phyloP scores from a whole-genome alignment of 257 asterid genomes.

The Solanum ossicruentum region DNA sequence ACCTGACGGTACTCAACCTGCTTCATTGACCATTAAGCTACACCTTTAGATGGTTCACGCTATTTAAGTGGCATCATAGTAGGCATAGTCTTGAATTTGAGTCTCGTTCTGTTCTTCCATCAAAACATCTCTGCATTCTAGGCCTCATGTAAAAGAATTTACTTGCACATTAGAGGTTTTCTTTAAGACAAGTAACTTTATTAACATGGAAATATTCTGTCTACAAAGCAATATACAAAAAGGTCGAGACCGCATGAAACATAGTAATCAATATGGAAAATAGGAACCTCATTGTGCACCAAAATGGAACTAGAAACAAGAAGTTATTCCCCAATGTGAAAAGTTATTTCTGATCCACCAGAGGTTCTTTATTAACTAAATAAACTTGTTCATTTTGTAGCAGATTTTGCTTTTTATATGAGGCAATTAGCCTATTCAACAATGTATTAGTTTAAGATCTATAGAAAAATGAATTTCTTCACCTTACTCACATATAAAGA shows the following conservation, averaged over 20 bases:
- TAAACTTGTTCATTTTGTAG: background rate
- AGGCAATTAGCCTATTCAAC: background rate
- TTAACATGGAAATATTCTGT: background rate
- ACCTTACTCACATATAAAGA: background rate
- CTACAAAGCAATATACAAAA: background rate
- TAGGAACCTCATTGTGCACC: background rate
- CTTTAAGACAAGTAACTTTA: background rate
- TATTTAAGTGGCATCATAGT: background rate
- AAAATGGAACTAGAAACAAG: background rate
- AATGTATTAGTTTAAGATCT: background rate
- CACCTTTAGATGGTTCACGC: background rate
- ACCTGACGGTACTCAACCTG: no score
- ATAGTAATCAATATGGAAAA: background rate
- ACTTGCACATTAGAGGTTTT: background rate
- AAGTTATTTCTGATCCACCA: background rate
- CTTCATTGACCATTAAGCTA: no score
- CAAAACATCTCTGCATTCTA: background rate
- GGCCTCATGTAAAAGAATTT: background rate
- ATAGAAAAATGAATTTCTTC: background rate
- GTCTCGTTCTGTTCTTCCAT: background rate
- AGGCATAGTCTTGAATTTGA: background rate
- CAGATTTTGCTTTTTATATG: background rate
- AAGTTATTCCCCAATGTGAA: background rate
- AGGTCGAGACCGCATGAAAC: background rate
- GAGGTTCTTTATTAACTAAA: background rate